phyloP scores from a whole-genome alignment of 2,329 filamentous ascomycete genomes.

The Ceratocystis diversiconidia region DNA sequence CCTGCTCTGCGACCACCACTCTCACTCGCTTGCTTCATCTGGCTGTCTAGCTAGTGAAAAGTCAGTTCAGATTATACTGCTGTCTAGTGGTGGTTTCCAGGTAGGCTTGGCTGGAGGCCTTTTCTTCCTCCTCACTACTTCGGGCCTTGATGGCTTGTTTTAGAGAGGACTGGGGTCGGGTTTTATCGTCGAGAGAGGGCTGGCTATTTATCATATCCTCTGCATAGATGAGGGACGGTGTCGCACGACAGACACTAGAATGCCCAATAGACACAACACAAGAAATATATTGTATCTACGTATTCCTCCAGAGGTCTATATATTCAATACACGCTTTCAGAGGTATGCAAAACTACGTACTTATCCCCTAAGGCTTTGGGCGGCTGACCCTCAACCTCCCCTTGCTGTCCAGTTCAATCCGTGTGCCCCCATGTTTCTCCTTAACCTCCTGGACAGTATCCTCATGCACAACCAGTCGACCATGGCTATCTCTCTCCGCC shows the following conservation, averaged over 20 bases:
- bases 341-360: background rate
- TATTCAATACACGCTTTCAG: no score
- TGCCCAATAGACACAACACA: no score
- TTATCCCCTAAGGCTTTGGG: slow-evolving; percentile 35
- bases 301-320: no score
- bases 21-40: background rate
- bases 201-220: background rate
- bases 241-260: no score
- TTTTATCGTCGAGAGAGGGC: background rate
- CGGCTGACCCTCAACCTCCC: slow-evolving; percentile 86
- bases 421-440: slow-evolving; percentile 42
- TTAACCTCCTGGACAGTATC: slow-evolving; percentile 42
- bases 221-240: no score
- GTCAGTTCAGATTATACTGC: no score
- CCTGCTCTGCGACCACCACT: background rate
- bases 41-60: background rate
- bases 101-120: slow-evolving; percentile 1
- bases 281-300: no score
- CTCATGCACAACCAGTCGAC: slow-evolving; percentile 49
- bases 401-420: slow-evolving; percentile 82
- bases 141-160: slow-evolving; percentile 17
- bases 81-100: background rate
- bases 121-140: slow-evolving; percentile 19
- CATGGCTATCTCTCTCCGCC: slow-evolving; percentile 28
- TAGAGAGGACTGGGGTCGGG: slow-evolving; percentile 14